Conservation (phyloP, 805 yeast genomes). For the Candida multigemmis region DNA sequence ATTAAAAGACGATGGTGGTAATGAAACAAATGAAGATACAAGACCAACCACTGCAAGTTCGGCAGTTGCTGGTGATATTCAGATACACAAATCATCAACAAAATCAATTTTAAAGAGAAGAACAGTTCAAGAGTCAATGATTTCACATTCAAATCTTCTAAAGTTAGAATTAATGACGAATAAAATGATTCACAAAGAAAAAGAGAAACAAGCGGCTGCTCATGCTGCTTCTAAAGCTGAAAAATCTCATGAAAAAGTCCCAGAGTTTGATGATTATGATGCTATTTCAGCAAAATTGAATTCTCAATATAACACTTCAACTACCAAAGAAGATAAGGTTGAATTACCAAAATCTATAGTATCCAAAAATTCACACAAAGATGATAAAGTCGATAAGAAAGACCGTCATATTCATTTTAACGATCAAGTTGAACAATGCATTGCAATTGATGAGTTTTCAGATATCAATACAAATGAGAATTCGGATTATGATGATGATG, state of each 20-base stretch:
- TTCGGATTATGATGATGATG: constrained; percentile 27
- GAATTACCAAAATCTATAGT: not conserved
- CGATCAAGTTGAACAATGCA: constrained; percentile 91
- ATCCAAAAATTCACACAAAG: not conserved
- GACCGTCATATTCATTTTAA: constrained; percentile 84
- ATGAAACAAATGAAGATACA: constrained; percentile 9
- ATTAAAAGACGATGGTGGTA: constrained; percentile 33
- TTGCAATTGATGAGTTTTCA: constrained; percentile 46
- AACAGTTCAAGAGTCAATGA: constrained; percentile 74
- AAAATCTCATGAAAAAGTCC: constrained; percentile 19
- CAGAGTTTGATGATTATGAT: constrained; percentile 34
- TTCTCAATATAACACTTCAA: constrained; percentile 19
- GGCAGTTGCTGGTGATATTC: constrained; percentile 37
- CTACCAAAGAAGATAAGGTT: not conserved
- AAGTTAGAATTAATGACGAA: constrained; percentile 32
- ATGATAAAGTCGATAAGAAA: constrained; percentile 3
- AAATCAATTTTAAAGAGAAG: constrained; percentile 87
- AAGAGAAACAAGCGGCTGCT: constrained; percentile 11
- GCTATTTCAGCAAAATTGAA: constrained; percentile 35
- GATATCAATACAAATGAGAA: constrained; percentile 18
- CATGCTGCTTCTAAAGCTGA: constrained; percentile 6
- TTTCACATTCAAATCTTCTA: constrained; percentile 44
- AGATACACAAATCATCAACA: constrained; percentile 27
- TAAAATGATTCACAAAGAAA: constrained; percentile 20
- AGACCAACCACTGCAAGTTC: constrained; percentile 26